Percentiles rank a stretch among this genome's conserved stretches.
Evolutionary conservation across 495 filamentous ascomycete species (phyloP).

Genomic region (Tirmania nivea): DNA sequence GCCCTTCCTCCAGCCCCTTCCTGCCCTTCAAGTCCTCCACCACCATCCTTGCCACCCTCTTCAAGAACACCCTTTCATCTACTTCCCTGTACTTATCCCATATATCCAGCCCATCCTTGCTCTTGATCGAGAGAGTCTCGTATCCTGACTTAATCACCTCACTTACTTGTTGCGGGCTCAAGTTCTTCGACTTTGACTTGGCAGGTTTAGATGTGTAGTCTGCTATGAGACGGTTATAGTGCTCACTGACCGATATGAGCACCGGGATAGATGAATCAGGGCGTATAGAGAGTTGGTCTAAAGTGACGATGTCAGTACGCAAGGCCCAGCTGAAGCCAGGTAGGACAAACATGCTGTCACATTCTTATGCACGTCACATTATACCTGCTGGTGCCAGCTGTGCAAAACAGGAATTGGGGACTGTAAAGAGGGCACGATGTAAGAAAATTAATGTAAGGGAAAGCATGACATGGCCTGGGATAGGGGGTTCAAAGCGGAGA

Average conservation of each 20-base stretch:
- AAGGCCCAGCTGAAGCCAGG: too few relatives aligned
- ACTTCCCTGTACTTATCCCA: conserved; percentile 62
- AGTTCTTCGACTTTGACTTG: conserved; percentile 30
- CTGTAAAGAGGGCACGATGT: too few relatives aligned
- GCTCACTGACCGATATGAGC: conserved; percentile 60
- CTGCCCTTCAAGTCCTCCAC: conserved; percentile 40
- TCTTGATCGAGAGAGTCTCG: conserved; percentile 59
- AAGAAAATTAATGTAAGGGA: too few relatives aligned
- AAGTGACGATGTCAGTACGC: too few relatives aligned
- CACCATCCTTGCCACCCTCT: conserved; percentile 59
- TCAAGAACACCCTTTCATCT: conserved; percentile 55
- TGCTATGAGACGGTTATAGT: conserved; percentile 67
- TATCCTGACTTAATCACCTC: conserved; percentile 90
- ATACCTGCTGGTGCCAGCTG: too few relatives aligned
- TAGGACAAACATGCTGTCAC: too few relatives aligned
- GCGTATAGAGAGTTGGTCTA: background rate
- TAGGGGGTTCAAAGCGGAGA: conserved; percentile 15
- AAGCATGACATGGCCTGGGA: conserved; percentile 3
- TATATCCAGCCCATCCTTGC: conserved; percentile 45
- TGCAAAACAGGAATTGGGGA: too few relatives aligned
- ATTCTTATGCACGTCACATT: too few relatives aligned
- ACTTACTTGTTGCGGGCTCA: conserved; percentile 66
- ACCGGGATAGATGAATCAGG: conserved; percentile 44
- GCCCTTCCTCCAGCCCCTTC: conserved; percentile 10
- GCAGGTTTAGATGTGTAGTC: conserved; percentile 25